Percentiles rank a stretch among this genome's conserved stretches.
Evolutionary conservation across 805 yeast species (phyloP).

Genomic region (Metschnikowia vanudenii): DNA sequence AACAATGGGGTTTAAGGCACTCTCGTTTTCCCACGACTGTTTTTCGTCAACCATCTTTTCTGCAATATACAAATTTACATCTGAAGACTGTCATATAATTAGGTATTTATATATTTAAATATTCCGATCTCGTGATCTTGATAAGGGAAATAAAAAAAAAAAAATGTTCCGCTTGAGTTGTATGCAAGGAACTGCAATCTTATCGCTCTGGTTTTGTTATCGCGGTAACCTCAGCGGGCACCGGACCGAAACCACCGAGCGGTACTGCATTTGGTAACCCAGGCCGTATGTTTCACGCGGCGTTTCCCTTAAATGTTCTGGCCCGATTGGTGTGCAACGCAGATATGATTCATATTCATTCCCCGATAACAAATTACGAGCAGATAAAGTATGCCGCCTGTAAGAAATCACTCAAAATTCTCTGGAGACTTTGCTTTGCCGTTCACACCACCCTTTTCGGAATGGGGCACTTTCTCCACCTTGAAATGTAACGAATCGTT

Average conservation of each 20-base stretch:
- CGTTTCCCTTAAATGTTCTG: too few relatives aligned
- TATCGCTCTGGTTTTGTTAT: background rate
- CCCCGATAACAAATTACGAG: background rate
- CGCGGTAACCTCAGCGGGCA: background rate
- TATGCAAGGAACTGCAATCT: background rate
- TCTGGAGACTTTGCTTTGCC: background rate
- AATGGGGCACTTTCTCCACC: background rate
- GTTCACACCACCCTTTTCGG: background rate
- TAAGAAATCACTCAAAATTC: too few relatives aligned
- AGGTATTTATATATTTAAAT: too few relatives aligned
- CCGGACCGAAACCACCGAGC: constrained; percentile 9
- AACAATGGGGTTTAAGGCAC: constrained; percentile 9
- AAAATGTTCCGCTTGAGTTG: background rate
- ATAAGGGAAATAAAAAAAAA: too few relatives aligned
- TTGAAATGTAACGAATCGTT: background rate
- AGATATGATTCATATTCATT: too few relatives aligned
- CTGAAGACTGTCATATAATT: too few relatives aligned
- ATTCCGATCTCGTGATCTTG: too few relatives aligned
- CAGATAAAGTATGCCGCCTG: too few relatives aligned
- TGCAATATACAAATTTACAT: background rate
- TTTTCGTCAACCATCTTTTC: constrained; percentile 6
- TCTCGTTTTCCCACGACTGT: background rate
- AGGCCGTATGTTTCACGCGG: background rate
- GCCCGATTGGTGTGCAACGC: too few relatives aligned
- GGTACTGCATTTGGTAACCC: background rate